Percentiles rank a stretch among this genome's conserved stretches.
phyloP scores from a whole-genome alignment of 495 filamentous ascomycete genomes.

The Xylaria curta region DNA sequence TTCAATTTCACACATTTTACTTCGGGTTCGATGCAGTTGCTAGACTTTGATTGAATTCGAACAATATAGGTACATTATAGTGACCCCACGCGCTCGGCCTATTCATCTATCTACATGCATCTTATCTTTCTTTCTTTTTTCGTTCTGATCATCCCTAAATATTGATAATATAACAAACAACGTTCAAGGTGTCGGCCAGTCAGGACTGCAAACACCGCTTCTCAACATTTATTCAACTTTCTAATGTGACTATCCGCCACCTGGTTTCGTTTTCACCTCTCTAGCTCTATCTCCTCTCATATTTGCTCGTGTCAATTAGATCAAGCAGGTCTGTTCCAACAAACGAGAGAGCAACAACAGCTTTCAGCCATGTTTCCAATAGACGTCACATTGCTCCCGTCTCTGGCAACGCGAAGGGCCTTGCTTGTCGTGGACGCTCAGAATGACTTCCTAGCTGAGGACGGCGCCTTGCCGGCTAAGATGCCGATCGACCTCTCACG shows the following conservation, averaged over 20 bases:
- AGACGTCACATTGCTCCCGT: conserved; percentile 52
- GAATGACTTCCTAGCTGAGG: conserved; percentile 82
- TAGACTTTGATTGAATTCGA: conserved; percentile 18
- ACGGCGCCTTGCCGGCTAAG: conserved; percentile 71
- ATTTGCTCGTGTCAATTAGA: neutral
- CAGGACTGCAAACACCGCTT: conserved; percentile 9
- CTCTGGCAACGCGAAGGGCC: conserved; percentile 74
- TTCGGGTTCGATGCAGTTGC: neutral
- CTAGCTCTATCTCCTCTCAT: neutral
- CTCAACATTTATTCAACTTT: neutral
- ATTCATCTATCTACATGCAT: neutral
- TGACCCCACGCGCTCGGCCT: neutral
- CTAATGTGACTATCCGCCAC: conserved; percentile 10
- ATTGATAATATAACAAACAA: neutral
- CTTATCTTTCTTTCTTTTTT: neutral
- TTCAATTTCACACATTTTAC: neutral
- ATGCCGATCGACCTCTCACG: conserved; percentile 71
- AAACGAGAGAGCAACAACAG: neutral
- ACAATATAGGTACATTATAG: neutral
- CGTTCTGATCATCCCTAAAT: neutral
- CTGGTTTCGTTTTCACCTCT: neutral
- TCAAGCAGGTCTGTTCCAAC: neutral
- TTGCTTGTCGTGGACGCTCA: conserved; percentile 87
- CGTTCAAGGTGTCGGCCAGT: neutral
- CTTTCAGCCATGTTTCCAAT: conserved; percentile 52